Evolutionary conservation across 495 filamentous ascomycete genomes (phyloP).

Genomic region (Haplographium delicatum): DNA sequence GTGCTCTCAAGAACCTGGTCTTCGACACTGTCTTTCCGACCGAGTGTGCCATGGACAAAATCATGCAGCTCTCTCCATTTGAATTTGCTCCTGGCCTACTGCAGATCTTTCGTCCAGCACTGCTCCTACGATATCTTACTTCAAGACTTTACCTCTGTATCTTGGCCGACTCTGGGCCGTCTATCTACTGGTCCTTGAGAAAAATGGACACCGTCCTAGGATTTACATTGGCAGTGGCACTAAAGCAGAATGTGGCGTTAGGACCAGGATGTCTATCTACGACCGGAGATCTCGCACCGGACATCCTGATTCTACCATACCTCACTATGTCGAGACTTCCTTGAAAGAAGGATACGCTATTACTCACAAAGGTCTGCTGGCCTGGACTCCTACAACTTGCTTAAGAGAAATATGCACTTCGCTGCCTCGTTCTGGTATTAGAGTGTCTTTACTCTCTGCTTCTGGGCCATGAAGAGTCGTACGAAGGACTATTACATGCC

Average conservation of each 20-base stretch:
- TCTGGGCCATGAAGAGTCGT: conserved; percentile 12
- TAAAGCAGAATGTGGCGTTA: neutral
- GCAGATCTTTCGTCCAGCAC: neutral
- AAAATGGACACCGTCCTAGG: neutral
- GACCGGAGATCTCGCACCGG: neutral
- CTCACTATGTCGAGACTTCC: neutral
- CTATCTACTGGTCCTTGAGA: conserved; percentile 9
- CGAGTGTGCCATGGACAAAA: neutral
- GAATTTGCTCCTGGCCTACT: conserved; percentile 8
- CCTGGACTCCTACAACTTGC: conserved; percentile 7
- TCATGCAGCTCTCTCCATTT: neutral
- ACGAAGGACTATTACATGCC: conserved; percentile 19
- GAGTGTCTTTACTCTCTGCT: conserved; percentile 1
- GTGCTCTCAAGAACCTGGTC: neutral
- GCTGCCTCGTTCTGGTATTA: conserved; percentile 5
- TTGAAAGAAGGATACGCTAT: conserved; percentile 8
- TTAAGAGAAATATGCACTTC: neutral
- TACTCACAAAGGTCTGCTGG: conserved; percentile 6
- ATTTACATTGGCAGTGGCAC: conserved; percentile 12
- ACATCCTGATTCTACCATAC: neutral
- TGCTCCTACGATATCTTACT: conserved; percentile 1
- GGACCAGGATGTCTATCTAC: neutral
- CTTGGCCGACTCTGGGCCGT: conserved; percentile 2
- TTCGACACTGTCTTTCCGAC: conserved; percentile 2
- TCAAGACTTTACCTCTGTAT: conserved; percentile 1